Base-by-base conservation (phyloP, 108 stramenopile species). In the Craspedostauros australis region DNA sequence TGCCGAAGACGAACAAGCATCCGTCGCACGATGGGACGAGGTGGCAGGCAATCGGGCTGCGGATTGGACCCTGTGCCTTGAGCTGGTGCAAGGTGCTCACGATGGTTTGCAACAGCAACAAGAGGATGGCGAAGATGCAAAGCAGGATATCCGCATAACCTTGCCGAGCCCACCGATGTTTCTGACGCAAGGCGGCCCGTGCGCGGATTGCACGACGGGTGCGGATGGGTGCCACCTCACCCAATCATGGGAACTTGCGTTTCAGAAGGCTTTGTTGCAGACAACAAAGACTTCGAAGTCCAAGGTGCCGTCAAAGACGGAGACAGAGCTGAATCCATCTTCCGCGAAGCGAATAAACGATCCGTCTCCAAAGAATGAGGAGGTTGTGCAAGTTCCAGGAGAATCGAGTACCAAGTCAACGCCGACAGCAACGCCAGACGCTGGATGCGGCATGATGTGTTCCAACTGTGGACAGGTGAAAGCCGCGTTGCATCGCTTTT, bases 11-110 rank as follows among this genome's bases (percentile, higher is more conserved):
- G 82, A 87, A 31, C 52, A 46, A 40, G 37, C 41, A 9, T 64
- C 62, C 7, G 75, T 88, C 2, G 72, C 75, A 24, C 61, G 90
- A 58, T 92, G 86, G 91, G 84, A 92, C 64, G 52, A 28, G 1
- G 71, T 92, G n/a, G 82, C 91, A 3, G 91, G 84, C 19, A 78
- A 68, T 9, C 28, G 50, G 0, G 7, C 41, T 39, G 73, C 83
- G 20, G 82, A 88, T 66, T 92, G 83, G 83, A 50, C 46, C 5
- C 68, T 54, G 9, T 92, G 90, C 50, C 47, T 62, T 12, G 25
- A 49, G 19, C 39, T 91, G 26, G 41, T 88, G 19, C 44, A 56
- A 24, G 47, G 33, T 2, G 73, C 76, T 8, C 26, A 42, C 15
- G 24, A 18, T 9, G 0, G 39, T 23, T 5, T 20, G 49, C 24